Evolutionary conservation across 768 basidiomycete species (phyloP), one percentile per base, ranked within the genome.

Genomic region (Trichaptum fuscoviolaceum): DNA sequence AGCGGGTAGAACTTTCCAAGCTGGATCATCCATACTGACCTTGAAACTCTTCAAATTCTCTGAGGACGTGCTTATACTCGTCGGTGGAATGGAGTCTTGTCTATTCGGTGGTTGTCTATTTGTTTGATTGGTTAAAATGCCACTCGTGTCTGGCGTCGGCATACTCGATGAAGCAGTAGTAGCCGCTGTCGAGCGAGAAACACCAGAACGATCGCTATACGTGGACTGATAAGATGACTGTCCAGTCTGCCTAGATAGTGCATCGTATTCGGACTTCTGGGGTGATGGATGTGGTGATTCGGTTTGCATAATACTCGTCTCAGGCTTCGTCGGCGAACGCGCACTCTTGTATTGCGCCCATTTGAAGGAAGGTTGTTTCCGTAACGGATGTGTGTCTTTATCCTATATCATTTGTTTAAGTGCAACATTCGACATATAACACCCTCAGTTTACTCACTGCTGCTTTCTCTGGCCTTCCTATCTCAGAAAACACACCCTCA

Each of bases 1-100:
- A 0, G 97, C 97, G 1, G 97, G 97, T 18, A 99, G 81, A 24
- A 99, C 97, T 75, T 99, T 99, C 91, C 93, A 99, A 35, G 96
- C 97, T 0, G 97, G 97, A 75, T 99, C 97, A 65, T 99, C 96
- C 66, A 99, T 76, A 70, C 93, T 97, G 67, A 99, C 96, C 77
- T 96, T 95, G 86, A 99, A 99, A 72, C 91, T 93, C 80, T 96
- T 94, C 69, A 93, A 82, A 70, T 92, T 93, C 71, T 88, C 83
- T 12, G 81, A 75, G 15, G 42, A 52, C 42, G 42, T 52, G 20
- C 42, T 52, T 4, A 52, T 52, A 52, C 42, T 52, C 10, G 42
- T 52, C 20, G 42, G 42, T 20, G 42, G 42, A 6, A 52, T 52
- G 42, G 42, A 52, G 42, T 52, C 42, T 20, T 52, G 42, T 52